phyloP scores from a whole-genome alignment of 129 eudicot species.

The Sambucus nigra region DNA sequence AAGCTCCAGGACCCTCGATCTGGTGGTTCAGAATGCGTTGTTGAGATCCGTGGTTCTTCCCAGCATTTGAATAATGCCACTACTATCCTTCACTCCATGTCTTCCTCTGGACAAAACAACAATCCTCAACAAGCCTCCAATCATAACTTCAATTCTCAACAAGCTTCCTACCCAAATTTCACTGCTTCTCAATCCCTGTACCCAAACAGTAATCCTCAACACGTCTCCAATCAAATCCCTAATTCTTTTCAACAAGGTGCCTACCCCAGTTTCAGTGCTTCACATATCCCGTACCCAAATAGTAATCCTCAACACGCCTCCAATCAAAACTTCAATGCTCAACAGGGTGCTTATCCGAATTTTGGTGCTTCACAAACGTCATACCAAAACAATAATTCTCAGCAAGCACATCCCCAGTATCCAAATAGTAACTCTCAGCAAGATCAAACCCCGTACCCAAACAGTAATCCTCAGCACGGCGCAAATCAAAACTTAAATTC shows the following conservation, averaged over 20 bases:
- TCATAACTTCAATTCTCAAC: constrained; percentile 31
- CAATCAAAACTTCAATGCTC: constrained; percentile 23
- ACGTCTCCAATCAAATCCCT: constrained; percentile 23
- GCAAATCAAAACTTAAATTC: constrained; percentile 22
- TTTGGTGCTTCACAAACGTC: too few species aligned
- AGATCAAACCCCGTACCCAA: constrained; percentile 27
- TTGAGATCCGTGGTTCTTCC: constrained; percentile 29
- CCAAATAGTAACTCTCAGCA: constrained; percentile 20
- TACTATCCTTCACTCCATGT: constrained; percentile 17
- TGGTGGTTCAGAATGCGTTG: constrained; percentile 26
- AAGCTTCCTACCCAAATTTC: constrained; percentile 19
- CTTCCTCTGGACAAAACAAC: constrained; percentile 29
- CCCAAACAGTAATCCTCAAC: constrained; percentile 26
- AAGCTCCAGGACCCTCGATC: constrained; percentile 32
- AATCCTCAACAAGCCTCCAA: constrained; percentile 7
- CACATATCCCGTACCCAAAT: constrained; percentile 26
- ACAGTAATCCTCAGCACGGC: constrained; percentile 9
- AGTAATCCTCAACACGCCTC: constrained; percentile 26
- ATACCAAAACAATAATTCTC: constrained; percentile 29
- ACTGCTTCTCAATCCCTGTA: constrained; percentile 27
- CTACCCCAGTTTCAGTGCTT: too few species aligned
- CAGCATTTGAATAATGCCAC: constrained; percentile 23
- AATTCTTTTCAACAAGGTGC: constrained; percentile 26
- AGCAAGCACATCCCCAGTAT: constrained; percentile 24
- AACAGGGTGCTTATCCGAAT: constrained; percentile 16